Conservation (phyloP, 1,139 yeast species). For the Yamadazyma dushanensis region DNA sequence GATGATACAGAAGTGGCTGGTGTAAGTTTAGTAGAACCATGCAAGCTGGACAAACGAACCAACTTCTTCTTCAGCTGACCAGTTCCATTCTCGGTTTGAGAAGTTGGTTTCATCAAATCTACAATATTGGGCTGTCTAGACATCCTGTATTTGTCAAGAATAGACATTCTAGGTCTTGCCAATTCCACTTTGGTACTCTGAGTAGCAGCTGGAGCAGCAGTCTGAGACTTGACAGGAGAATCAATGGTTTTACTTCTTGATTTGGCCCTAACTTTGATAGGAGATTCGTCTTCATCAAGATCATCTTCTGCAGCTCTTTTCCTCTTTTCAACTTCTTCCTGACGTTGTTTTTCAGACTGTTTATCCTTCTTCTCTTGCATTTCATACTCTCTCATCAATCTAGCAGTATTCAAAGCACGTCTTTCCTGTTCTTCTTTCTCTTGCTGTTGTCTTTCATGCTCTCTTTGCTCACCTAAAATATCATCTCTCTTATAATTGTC, state of each 20-base stretch:
- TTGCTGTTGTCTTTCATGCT: slow-evolving; percentile 16
- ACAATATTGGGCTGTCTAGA: slow-evolving; percentile 27
- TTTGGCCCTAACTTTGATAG: slow-evolving; percentile 35
- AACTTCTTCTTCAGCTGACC: slow-evolving; percentile 31
- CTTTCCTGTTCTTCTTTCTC: slow-evolving; percentile 20
- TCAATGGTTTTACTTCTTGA: slow-evolving; percentile 26
- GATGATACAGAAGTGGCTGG: slow-evolving; percentile 15
- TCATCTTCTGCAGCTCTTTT: slow-evolving; percentile 5
- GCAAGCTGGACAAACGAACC: slow-evolving; percentile 32
- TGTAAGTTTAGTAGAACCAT: slow-evolving; percentile 10
- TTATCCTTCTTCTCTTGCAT: slow-evolving; percentile 10
- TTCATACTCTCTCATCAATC: slow-evolving; percentile 17
- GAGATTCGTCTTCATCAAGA: slow-evolving; percentile 24
- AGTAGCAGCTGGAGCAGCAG: slow-evolving; percentile 17
- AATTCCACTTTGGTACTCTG: slow-evolving; percentile 55
- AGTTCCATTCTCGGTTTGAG: too few species aligned
- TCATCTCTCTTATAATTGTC: slow-evolving; percentile 34
- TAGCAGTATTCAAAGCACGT: slow-evolving; percentile 13
- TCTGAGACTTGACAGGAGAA: slow-evolving; percentile 21
- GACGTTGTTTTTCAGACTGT: slow-evolving; percentile 9
- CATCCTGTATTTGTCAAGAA: slow-evolving; percentile 49
- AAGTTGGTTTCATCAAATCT: slow-evolving; percentile 27
- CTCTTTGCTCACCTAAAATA: slow-evolving; percentile 28
- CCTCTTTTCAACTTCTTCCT: slow-evolving; percentile 8
- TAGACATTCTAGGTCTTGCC: slow-evolving; percentile 52